These are phyloP conservation scores for Lepraria neglecta DNA, from an alignment of 495 filamentous ascomycete species.

Conservation along the genomic window DNA sequence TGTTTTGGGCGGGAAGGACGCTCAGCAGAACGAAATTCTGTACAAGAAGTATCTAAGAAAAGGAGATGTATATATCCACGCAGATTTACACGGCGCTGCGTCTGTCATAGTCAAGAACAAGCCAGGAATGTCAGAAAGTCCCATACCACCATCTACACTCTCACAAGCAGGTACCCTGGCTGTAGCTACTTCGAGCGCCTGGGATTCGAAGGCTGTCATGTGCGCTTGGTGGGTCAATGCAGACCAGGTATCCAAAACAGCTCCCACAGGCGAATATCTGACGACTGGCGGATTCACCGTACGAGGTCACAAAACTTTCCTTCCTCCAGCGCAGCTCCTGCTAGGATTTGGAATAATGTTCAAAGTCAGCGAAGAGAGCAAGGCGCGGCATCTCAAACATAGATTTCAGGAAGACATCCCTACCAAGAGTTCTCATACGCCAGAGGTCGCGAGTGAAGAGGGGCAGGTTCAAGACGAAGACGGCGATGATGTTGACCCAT, in stretches of 20 bases:
- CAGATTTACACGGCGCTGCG: conserved; percentile 78
- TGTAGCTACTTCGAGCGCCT: conserved; percentile 77
- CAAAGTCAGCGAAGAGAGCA: conserved; percentile 82
- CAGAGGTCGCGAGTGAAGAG: conserved; percentile 29
- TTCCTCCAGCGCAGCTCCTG: conserved; percentile 81
- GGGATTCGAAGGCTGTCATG: conserved; percentile 95
- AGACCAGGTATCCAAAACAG: conserved; percentile 80
- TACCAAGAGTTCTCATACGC: conserved; percentile 25
- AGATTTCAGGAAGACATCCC: conserved; percentile 46
- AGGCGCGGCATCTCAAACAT: conserved; percentile 69
- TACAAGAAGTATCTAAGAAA: conserved; percentile 78
- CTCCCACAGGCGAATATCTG: conserved; percentile 70
- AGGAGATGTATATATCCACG: conserved; percentile 87
- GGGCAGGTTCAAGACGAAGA: conserved; percentile 31
- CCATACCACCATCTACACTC: conserved; percentile 84
- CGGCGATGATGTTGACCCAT: conserved; percentile 30
- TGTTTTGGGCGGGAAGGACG: conserved; percentile 76
- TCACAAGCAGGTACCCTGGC: conserved; percentile 81
- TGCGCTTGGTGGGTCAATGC: conserved; percentile 88
- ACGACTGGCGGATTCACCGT: conserved; percentile 70
- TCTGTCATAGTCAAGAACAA: conserved; percentile 83
- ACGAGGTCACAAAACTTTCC: conserved; percentile 77
- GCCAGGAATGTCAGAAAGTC: conserved; percentile 62
- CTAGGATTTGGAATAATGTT: conserved; percentile 85
- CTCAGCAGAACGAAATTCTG: conserved; percentile 84